phyloP scores from a whole-genome alignment of 345 rosid genomes.

The Syzygium aromaticum region DNA sequence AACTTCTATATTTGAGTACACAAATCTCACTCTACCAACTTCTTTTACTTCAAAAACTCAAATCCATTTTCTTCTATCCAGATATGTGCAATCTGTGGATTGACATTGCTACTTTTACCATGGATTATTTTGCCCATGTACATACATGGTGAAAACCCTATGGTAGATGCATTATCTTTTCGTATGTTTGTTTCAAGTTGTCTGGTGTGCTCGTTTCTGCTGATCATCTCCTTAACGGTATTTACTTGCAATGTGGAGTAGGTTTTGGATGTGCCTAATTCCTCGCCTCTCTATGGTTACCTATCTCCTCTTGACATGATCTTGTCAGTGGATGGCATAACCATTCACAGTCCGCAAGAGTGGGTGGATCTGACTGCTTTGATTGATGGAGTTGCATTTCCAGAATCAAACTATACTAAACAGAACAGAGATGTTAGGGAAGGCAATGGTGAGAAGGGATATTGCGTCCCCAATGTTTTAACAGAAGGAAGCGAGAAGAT shows the following conservation, averaged over 20 bases:
- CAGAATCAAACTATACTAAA: slow-evolving; percentile 24
- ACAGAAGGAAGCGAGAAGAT: slow-evolving; percentile 33
- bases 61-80: slow-evolving; percentile 1
- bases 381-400: slow-evolving; percentile 26
- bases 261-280: slow-evolving; percentile 61
- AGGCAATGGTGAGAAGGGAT: slow-evolving; percentile 44
- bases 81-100: slow-evolving; percentile 66
- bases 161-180: slow-evolving; percentile 21
- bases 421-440: slow-evolving; percentile 15
- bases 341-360: slow-evolving; percentile 39
- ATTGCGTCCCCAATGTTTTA: slow-evolving; percentile 53
- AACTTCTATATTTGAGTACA: neutral
- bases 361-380: slow-evolving; percentile 45
- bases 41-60: neutral
- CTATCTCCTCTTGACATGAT: slow-evolving; percentile 74
- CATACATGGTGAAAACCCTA: slow-evolving; percentile 43
- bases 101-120: slow-evolving; percentile 49
- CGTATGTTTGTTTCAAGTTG: neutral
- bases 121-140: slow-evolving; percentile 50
- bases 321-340: slow-evolving; percentile 59
- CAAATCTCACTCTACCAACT: neutral
- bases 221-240: neutral
- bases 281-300: slow-evolving; percentile 62
- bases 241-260: slow-evolving; percentile 11
- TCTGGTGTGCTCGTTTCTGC: neutral